Base-by-base conservation (phyloP, 2,329 filamentous ascomycete genomes). In the Pseudogymnoascus sp. region DNA sequence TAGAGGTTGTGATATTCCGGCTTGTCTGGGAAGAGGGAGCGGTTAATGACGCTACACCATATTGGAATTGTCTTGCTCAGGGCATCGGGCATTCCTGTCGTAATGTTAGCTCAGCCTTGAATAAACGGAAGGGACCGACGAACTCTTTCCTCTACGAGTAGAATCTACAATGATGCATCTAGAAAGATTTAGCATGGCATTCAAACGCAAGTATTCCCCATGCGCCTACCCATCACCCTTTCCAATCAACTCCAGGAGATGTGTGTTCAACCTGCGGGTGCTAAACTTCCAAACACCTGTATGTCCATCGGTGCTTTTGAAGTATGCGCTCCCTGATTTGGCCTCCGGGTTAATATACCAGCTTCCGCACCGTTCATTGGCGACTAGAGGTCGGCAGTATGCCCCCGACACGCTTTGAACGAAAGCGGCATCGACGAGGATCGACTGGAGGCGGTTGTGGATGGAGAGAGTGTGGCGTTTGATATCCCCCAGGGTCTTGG, bases 221-320 rank as follows among this genome's bases (percentile, higher is more conserved):
- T 41, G 12, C 61, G 72, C 80, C 63, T 75, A 91, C 82, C 92
- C 92, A 69, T 89, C 85, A 74, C 84, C 72, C 62, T 78, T 71
- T 65, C 83, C 85, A 62, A 93, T 81, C 41, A 93, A 70, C 35
- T 86, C 81, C 59, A 97, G 74, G 14, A 97, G 73, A 67, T 96
- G 90, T 69, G 96, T 72, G 72, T 99, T 99, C 70, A 97, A 76
- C 67, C 95, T 81, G 66, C 95, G 80, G 21, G 88, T 83, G 75
- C 90, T 96, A 72, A 97, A 96, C 65, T 87, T 84, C 95, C 95
- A 99, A 71, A 96, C 87, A 7, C 90, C 88, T 61, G 87, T 86
- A 74, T 99, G 95, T 0, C 95, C 95, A 76, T 99, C 95, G 1
- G 95, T 99, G 76, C 91, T 96, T 80, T 99, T 99, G 77, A 97